Conservation (phyloP, 306 rosid genomes). For the Canavalia ensiformis region DNA sequence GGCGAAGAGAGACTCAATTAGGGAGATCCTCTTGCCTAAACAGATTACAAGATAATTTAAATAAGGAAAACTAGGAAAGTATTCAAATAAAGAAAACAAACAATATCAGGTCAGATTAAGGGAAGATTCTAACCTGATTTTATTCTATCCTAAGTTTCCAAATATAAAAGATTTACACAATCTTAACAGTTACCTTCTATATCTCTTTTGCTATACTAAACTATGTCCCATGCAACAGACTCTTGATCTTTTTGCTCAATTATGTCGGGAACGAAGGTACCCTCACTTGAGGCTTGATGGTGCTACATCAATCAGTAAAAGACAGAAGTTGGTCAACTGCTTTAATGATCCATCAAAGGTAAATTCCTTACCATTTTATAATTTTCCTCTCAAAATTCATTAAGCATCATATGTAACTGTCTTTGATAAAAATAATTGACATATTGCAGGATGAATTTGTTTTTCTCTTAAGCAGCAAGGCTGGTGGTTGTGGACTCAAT, state of each 20-base stretch:
- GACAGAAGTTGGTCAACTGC: conserved; percentile 91
- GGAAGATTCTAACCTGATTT: too few species aligned
- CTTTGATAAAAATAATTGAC: conserved; percentile 27
- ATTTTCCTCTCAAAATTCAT: conserved; percentile 19
- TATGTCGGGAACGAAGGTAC: conserved; percentile 94
- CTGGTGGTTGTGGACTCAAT: conserved; percentile 99
- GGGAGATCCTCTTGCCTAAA: too few species aligned
- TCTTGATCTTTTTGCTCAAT: conserved; percentile 91
- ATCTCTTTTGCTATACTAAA: conserved; percentile 43
- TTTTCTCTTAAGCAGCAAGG: conserved; percentile 98
- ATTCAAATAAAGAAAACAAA: too few species aligned
- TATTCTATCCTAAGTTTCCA: too few species aligned
- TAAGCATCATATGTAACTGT: conserved; percentile 5
- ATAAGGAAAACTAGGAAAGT: too few species aligned
- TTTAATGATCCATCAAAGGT: conserved; percentile 88
- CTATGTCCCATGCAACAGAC: conserved; percentile 68
- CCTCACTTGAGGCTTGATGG: conserved; percentile 97
- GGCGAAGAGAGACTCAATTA: too few species aligned
- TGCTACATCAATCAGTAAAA: conserved; percentile 86
- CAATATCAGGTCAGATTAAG: too few species aligned
- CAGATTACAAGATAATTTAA: too few species aligned
- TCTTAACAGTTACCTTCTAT: too few species aligned
- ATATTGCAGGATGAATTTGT: conserved; percentile 85
- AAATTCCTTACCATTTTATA: conserved; percentile 30
- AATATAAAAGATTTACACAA: too few species aligned